These are phyloP conservation scores for Lasiosphaeria miniovina DNA, from an alignment of 495 filamentous ascomycete species.

Conservation along the genomic window DNA sequence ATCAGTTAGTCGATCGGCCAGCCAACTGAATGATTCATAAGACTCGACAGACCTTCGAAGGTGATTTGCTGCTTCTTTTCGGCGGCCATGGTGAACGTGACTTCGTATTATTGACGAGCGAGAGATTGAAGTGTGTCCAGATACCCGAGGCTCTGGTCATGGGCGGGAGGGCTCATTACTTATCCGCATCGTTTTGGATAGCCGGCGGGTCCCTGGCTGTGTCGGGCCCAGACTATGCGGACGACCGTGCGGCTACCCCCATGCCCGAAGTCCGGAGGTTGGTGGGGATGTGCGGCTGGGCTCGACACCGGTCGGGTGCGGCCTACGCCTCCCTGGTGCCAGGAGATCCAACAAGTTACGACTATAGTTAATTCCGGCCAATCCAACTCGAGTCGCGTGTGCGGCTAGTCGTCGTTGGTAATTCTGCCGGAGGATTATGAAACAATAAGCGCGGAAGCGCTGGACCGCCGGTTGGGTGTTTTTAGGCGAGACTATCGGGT, in stretches of 20 bases:
- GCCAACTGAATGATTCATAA: too few species aligned
- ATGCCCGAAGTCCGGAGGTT: slow-evolving; percentile 22
- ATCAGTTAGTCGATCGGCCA: slow-evolving; percentile 9
- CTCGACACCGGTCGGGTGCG: slow-evolving; percentile 6
- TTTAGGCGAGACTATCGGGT: not conserved
- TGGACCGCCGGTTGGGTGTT: not conserved
- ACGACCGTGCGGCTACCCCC: slow-evolving; percentile 11
- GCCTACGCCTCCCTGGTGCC: slow-evolving; percentile 1
- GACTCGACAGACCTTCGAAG: slow-evolving; percentile 28
- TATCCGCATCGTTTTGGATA: slow-evolving; percentile 1
- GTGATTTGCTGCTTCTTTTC: slow-evolving; percentile 28
- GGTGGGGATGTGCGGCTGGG: slow-evolving; percentile 32
- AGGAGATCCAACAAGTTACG: too few species aligned
- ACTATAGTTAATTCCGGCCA: not conserved
- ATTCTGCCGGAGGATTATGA: not conserved
- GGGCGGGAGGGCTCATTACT: not conserved
- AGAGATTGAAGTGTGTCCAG: not conserved
- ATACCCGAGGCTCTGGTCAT: not conserved
- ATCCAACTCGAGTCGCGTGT: not conserved
- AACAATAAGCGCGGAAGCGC: not conserved
- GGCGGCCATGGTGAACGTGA: slow-evolving; percentile 22
- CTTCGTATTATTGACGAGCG: not conserved
- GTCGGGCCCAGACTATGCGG: slow-evolving; percentile 5
- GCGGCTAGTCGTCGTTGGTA: not conserved
- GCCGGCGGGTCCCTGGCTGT: slow-evolving; percentile 9